phyloP scores from a whole-genome alignment of 768 basidiomycete species.

The Lactarius indigo region DNA sequence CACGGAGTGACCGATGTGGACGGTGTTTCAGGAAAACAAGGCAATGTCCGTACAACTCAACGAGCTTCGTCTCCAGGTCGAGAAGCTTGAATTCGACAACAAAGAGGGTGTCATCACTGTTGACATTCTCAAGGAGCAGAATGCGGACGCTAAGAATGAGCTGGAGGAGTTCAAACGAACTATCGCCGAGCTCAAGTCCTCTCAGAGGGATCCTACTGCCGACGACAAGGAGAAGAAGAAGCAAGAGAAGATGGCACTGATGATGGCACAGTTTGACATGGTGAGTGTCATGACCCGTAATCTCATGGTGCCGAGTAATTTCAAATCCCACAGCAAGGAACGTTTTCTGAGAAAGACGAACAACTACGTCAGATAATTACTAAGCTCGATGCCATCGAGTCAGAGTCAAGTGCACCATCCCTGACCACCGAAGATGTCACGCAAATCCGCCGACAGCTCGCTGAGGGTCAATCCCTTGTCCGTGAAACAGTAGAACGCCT shows the following conservation, averaged over 20 bases:
- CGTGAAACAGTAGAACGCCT: conserved; percentile 89
- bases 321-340: conserved; percentile 61
- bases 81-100: conserved; percentile 91
- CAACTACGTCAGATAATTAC: conserved; percentile 79
- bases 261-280: conserved; percentile 99
- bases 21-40: conserved; percentile 75
- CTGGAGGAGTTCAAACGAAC: conserved; percentile 85
- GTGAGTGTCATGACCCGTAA: conserved; percentile 44
- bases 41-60: conserved; percentile 89
- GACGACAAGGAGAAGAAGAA: conserved; percentile 99
- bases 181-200: conserved; percentile 70
- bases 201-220: conserved; percentile 79
- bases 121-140: conserved; percentile 95
- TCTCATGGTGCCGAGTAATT: conserved; percentile 9
- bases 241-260: conserved; percentile 98
- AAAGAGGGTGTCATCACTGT: conserved; percentile 91
- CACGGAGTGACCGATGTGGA: conserved; percentile 1
- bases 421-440: conserved; percentile 76
- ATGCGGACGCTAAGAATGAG: conserved; percentile 78
- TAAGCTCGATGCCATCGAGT: conserved; percentile 81
- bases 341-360: conserved; percentile 94
- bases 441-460: conserved; percentile 79
- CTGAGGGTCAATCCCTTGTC: conserved; percentile 81
- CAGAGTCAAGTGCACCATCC: conserved; percentile 47
- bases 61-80: conserved; percentile 87